These are phyloP conservation scores for Aspergillus amoenus DNA, from an alignment of 2,329 filamentous ascomycete species.

Conservation along the genomic window DNA sequence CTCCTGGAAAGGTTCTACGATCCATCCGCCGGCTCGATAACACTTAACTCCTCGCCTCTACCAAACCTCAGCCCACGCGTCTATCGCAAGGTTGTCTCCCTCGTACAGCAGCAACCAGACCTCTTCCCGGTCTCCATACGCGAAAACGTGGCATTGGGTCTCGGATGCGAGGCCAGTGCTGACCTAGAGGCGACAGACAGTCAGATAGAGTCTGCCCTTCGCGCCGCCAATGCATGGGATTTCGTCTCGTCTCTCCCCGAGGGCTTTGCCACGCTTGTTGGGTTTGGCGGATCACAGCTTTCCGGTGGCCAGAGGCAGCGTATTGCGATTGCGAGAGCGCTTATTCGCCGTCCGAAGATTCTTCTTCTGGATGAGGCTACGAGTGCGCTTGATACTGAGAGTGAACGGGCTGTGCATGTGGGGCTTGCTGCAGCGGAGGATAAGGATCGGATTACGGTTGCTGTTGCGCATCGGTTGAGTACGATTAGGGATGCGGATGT, in stretches of 20 bases:
- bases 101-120: constrained; percentile 92
- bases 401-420: constrained; percentile 59
- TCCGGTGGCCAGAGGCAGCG: constrained; percentile 94
- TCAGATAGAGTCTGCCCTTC: constrained; percentile 73
- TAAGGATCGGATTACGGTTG: constrained; percentile 81
- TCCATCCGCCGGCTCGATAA: constrained; percentile 74
- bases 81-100: constrained; percentile 78
- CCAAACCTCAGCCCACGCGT: constrained; percentile 77
- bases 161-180: constrained; percentile 45
- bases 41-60: constrained; percentile 80
- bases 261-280: constrained; percentile 80
- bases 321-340: constrained; percentile 85
- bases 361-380: constrained; percentile 78
- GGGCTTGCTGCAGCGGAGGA: constrained; percentile 76
- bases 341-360: constrained; percentile 85
- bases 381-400: constrained; percentile 51
- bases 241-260: constrained; percentile 85
- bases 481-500: constrained; percentile 93
- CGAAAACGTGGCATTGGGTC: constrained; percentile 85
- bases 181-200: constrained; percentile 56
- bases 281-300: constrained; percentile 79
- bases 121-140: constrained; percentile 88
- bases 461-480: constrained; percentile 85
- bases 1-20: constrained; percentile 95
- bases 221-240: constrained; percentile 88